Evolutionary conservation across 1,139 yeast genomes (phyloP).

Genomic region (Pneumocystis sp.): DNA sequence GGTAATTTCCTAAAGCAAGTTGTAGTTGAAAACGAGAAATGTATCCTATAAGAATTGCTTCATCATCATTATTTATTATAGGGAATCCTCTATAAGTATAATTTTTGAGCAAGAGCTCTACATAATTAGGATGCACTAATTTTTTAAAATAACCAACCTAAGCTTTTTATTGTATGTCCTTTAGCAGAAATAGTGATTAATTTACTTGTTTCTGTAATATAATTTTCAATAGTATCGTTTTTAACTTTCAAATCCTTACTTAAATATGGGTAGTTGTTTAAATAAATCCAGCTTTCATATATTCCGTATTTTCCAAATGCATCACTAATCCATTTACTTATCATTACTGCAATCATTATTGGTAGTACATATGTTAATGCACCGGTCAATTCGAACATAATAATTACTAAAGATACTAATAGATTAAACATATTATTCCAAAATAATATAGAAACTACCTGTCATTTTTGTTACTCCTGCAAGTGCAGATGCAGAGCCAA

Average conservation of each 20-base stretch:
- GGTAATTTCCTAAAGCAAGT: neutral
- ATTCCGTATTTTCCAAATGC: slow-evolving; percentile 8
- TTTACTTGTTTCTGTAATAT: neutral
- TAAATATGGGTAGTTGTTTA: neutral
- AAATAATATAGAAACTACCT: neutral
- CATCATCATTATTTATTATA: neutral
- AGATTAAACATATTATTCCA: neutral
- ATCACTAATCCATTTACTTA: slow-evolving; percentile 11
- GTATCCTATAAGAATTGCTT: neutral
- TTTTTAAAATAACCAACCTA: neutral
- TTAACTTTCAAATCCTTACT: neutral
- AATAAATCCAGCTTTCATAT: slow-evolving; percentile 4
- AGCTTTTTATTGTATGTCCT: neutral
- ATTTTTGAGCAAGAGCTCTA: neutral
- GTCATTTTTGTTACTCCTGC: slow-evolving; percentile 58
- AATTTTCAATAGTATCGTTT: neutral
- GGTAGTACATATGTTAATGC: slow-evolving; percentile 39
- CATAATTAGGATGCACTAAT: neutral
- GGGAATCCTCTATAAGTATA: neutral
- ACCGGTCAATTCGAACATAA: slow-evolving; percentile 46
- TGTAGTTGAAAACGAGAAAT: neutral
- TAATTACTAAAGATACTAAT: slow-evolving; percentile 40
- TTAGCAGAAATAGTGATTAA: neutral
- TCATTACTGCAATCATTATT: slow-evolving; percentile 10
- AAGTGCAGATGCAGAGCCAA: slow-evolving; percentile 51